Percentiles rank a stretch among this genome's conserved stretches.
phyloP scores from a whole-genome alignment of 176 grass and related monocot genomes.

The Calamus simplicifolius region DNA sequence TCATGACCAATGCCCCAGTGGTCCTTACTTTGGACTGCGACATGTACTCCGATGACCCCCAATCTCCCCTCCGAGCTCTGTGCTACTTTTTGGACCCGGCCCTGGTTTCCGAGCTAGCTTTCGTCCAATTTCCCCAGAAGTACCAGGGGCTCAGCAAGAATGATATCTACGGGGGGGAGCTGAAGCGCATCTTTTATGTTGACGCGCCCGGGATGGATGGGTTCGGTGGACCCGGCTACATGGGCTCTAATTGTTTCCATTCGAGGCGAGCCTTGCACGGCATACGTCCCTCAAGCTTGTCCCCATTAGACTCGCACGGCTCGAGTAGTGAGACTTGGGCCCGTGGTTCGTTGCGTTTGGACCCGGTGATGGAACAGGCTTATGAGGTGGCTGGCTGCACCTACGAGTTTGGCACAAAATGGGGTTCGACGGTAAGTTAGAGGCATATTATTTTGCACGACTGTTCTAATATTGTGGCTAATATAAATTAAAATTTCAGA shows the following conservation, averaged over 20 bases:
- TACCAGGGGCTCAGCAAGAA: slow-evolving; percentile 26
- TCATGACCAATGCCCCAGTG: slow-evolving; percentile 29
- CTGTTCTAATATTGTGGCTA: too few relatives aligned
- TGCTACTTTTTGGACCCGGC: slow-evolving; percentile 32
- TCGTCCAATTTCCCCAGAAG: slow-evolving; percentile 37
- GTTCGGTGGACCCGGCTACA: slow-evolving; percentile 23
- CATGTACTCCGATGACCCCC: slow-evolving; percentile 26
- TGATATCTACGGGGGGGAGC: slow-evolving; percentile 22
- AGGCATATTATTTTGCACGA: background rate
- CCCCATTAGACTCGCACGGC: background rate
- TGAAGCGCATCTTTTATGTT: slow-evolving; percentile 9
- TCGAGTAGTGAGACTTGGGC: too few relatives aligned
- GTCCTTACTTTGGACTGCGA: slow-evolving; percentile 39
- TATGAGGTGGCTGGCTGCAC: slow-evolving; percentile 14
- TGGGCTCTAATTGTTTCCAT: slow-evolving; percentile 32
- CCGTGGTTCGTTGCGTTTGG: background rate
- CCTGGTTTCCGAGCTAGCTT: slow-evolving; percentile 16
- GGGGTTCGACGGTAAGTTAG: slow-evolving; percentile 25
- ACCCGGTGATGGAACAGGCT: background rate
- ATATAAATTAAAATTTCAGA: too few relatives aligned
- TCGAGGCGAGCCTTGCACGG: slow-evolving; percentile 15
- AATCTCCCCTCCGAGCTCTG: slow-evolving; percentile 22
- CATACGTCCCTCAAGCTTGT: background rate
- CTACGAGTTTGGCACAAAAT: slow-evolving; percentile 27
- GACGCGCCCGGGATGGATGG: slow-evolving; percentile 27